Percentiles rank a stretch among this genome's conserved stretches.
These are phyloP conservation scores for Rhynchospora pubera DNA, from an alignment of 176 grass and related monocot species.

Conservation along the genomic window DNA sequence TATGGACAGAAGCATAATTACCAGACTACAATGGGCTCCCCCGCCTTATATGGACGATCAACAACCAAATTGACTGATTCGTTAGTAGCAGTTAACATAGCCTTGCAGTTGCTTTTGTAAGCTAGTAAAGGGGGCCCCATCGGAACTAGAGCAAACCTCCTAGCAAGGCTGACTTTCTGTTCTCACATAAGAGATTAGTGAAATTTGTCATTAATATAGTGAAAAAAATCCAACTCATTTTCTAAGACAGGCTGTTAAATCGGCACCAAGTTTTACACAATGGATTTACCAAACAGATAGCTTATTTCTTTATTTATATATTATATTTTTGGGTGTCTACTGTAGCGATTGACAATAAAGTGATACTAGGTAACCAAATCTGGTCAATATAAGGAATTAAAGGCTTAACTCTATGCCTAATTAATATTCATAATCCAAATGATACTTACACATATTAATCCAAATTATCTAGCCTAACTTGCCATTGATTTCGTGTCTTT, in stretches of 20 bases:
- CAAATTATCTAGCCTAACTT: not conserved
- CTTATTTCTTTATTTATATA: not conserved
- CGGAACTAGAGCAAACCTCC: constrained; percentile 91
- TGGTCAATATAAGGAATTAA: not conserved
- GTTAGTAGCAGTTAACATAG: constrained; percentile 80
- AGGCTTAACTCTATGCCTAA: not conserved
- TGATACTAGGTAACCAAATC: not conserved
- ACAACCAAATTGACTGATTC: constrained; percentile 81
- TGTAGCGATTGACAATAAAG: not conserved
- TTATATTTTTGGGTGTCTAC: not conserved
- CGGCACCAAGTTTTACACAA: not conserved
- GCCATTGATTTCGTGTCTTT: not conserved
- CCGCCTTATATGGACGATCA: constrained; percentile 72
- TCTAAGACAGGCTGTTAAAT: not conserved
- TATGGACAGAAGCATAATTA: constrained; percentile 42
- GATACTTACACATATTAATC: not conserved
- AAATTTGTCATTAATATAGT: too few relatives aligned
- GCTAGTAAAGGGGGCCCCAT: constrained; percentile 87
- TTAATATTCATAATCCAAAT: not conserved
- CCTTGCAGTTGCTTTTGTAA: constrained; percentile 98
- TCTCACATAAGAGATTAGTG: constrained; percentile 27
- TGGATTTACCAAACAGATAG: not conserved
- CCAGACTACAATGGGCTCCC: constrained; percentile 89
- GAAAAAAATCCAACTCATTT: not conserved
- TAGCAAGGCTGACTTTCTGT: constrained; percentile 94